Evolutionary conservation across 179 eudicot genomes (phyloP).

Genomic region (Patellifolia procumbens): DNA sequence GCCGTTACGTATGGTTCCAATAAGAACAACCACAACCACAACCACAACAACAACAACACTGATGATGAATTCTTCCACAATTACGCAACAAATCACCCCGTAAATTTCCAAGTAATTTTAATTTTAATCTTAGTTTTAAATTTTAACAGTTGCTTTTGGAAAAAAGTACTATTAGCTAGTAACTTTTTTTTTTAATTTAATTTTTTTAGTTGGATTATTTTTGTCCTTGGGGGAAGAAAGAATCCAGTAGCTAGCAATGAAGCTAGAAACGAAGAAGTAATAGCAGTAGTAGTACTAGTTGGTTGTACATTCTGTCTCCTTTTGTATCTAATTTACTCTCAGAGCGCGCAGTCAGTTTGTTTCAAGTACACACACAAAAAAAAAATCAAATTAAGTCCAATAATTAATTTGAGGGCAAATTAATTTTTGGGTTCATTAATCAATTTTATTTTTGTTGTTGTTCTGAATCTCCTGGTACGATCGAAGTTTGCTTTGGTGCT

Average conservation of each 20-base stretch:
- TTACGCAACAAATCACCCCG: neutral
- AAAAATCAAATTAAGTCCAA: neutral
- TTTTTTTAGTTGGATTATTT: neutral
- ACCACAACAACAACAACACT: neutral
- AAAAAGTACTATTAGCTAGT: neutral
- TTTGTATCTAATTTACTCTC: constrained; percentile 18
- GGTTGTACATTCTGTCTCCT: constrained; percentile 40
- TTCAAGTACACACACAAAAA: constrained; percentile 19
- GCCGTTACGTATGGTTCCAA: constrained; percentile 75
- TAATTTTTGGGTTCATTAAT: neutral
- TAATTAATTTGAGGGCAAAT: neutral
- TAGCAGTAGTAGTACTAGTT: constrained; percentile 22
- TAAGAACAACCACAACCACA: constrained; percentile 61
- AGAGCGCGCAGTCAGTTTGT: constrained; percentile 16
- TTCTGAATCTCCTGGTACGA: constrained; percentile 20
- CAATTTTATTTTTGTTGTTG: no score
- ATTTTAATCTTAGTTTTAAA: neutral
- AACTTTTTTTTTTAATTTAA: neutral
- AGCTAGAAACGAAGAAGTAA: neutral
- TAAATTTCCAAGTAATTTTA: constrained; percentile 7
- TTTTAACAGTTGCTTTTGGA: constrained; percentile 7
- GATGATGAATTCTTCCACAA: constrained; percentile 14
- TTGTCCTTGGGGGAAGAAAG: constrained; percentile 25
- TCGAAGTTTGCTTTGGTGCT: neutral
- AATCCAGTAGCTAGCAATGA: neutral